Base-by-base conservation (phyloP, 495 filamentous ascomycete genomes). In the Xylaria longipes region DNA sequence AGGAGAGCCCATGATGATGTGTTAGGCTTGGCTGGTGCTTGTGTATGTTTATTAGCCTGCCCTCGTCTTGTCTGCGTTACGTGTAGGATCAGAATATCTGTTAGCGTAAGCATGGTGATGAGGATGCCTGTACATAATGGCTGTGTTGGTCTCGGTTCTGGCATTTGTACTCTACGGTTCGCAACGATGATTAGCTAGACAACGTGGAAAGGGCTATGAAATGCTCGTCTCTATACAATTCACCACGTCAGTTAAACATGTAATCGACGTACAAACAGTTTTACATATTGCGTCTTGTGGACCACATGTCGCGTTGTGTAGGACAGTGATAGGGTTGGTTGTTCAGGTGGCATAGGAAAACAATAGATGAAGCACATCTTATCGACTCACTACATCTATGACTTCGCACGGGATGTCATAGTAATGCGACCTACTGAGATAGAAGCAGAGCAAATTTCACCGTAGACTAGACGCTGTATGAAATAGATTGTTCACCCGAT, bases 1-100 rank as follows among this genome's bases (percentile, higher is more conserved):
- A 56, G 72, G 65, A 39, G 77, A 79, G 35, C 65, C 75, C 20
- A 79, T 79, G 77, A 69, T 77, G 52, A 60, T 79, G 20, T 72
- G 68, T 41, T 79, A 75, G 35, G 57, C 17, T 25, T 15, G 5
- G 27, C n/a, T 33, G 14, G n/a, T 27, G 11, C 56, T 41, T 61
- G 57, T 29, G 50, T 33, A 48, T 17, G 45, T 11, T 33, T 48
- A 9, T 17, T 25, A 17, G 35, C 6, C n/a, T 27, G 11, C 43
- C 52, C 31, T 5, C 17, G 52, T 9, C 52, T 56, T 17, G 52
- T 56, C 14, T 7, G 52, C 14, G 52, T 43, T 43, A 14, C 35
- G 22, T 43, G 37, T 27, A 41, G 60, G 35, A 43, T 43, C 37
- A 27, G 37, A 43, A 31, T 14, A 31, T 27, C 27, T 56, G 5